Conservation (phyloP, 108 stramenopile genomes). For the Pseudonitzschia multistriata region DNA sequence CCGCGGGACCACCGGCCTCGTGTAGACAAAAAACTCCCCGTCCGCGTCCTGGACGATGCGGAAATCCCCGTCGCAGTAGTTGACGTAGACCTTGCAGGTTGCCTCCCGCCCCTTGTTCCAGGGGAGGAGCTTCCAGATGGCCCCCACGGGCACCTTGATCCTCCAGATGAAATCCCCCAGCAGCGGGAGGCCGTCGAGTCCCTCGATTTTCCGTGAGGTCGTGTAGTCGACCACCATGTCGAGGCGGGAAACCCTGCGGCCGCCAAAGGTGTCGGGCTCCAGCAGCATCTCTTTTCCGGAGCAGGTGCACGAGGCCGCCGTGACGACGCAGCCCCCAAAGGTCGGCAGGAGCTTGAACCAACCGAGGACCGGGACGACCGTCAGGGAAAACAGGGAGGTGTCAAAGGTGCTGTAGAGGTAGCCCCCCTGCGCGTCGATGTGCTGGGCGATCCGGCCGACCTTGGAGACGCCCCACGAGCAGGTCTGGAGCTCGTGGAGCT, state of each 20-base stretch:
- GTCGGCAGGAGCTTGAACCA: slow-evolving; percentile 90
- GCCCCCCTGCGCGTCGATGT: slow-evolving; percentile 49
- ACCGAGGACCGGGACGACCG: slow-evolving; percentile 88
- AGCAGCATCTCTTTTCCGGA: slow-evolving; percentile 9
- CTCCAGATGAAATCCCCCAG: slow-evolving; percentile 82
- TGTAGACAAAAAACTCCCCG: slow-evolving; percentile 85
- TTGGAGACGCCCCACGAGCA: slow-evolving; percentile 87
- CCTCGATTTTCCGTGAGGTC: slow-evolving; percentile 71
- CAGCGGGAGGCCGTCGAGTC: slow-evolving; percentile 59
- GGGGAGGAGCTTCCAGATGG: slow-evolving; percentile 81
- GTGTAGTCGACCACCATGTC: slow-evolving; percentile 87
- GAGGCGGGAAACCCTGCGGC: slow-evolving; percentile 43
- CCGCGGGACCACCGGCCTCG: slow-evolving; percentile 75
- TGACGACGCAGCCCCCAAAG: slow-evolving; percentile 92
- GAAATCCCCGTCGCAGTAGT: slow-evolving; percentile 78
- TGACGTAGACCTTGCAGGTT: slow-evolving; percentile 61
- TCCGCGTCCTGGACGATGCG: slow-evolving; percentile 78
- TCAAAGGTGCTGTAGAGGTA: slow-evolving; percentile 83
- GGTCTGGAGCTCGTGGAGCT: slow-evolving; percentile 92
- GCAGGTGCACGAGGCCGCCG: slow-evolving; percentile 53
- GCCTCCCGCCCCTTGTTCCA: slow-evolving; percentile 83
- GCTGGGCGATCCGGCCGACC: slow-evolving; percentile 88
- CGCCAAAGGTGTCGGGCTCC: neutral
- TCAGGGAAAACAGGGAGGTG: slow-evolving; percentile 76
- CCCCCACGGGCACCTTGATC: slow-evolving; percentile 82